phyloP scores from a whole-genome alignment of 2,329 filamentous ascomycete genomes.

The Davidsoniella australis region DNA sequence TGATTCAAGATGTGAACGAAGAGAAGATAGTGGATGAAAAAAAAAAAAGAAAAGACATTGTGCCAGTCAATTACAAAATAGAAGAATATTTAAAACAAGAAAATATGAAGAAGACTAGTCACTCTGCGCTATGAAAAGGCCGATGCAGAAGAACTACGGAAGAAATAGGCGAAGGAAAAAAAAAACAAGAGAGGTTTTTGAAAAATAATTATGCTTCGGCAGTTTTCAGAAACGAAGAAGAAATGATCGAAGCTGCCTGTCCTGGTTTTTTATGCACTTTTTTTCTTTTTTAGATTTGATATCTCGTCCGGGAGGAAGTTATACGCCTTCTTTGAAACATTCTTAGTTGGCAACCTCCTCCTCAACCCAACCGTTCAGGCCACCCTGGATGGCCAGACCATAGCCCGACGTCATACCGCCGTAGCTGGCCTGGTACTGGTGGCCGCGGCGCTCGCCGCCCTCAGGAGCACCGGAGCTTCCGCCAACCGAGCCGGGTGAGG shows the following conservation, averaged over 20 bases:
- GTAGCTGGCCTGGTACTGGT: slow-evolving; percentile 49
- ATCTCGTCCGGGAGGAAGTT: background rate
- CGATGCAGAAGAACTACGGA: slow-evolving; percentile 9
- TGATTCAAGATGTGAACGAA: background rate
- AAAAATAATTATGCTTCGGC: no score
- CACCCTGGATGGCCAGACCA: slow-evolving; percentile 45
- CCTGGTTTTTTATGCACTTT: no score
- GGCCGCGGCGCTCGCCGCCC: slow-evolving; percentile 41
- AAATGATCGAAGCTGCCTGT: no score
- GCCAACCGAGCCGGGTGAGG: slow-evolving; percentile 28
- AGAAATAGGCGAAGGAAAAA: slow-evolving; percentile 13
- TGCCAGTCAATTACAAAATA: slow-evolving; percentile 10
- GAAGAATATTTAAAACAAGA: slow-evolving; percentile 9
- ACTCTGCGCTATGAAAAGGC: slow-evolving; percentile 13
- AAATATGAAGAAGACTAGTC: slow-evolving; percentile 14
- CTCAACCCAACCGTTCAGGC: slow-evolving; percentile 50
- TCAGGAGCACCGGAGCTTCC: slow-evolving; percentile 15
- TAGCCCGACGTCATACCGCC: slow-evolving; percentile 39
- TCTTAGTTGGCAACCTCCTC: slow-evolving; percentile 44
- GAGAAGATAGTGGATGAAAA: background rate
- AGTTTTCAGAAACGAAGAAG: slow-evolving; percentile 5
- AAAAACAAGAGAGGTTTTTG: no score
- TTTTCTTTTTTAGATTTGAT: background rate
- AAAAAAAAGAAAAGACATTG: background rate
- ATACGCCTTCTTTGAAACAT: background rate